These are phyloP conservation scores for Inonotus hispidus DNA, from an alignment of 1,284 basidiomycete species.

Conservation along the genomic window DNA sequence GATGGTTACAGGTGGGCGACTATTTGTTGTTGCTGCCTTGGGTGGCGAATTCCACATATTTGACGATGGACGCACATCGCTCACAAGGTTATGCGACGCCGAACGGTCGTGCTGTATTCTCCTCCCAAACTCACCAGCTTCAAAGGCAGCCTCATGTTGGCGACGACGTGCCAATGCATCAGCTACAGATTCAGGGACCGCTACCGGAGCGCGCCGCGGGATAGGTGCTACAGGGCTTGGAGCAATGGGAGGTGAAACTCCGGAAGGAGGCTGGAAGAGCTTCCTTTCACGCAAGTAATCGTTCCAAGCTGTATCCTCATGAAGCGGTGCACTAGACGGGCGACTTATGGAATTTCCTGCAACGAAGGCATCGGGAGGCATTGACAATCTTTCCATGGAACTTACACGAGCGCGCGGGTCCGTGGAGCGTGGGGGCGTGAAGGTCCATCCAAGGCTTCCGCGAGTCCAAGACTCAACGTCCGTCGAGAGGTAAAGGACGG, in stretches of 20 bases:
- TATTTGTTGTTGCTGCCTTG: slow-evolving; percentile 11
- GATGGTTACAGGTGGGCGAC: slow-evolving; percentile 42
- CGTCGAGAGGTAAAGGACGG: slow-evolving; percentile 62
- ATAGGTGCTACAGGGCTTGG: slow-evolving; percentile 45
- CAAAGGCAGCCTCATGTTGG: slow-evolving; percentile 54
- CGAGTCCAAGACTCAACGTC: slow-evolving; percentile 60
- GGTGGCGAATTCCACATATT: slow-evolving; percentile 7
- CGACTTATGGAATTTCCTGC: slow-evolving; percentile 52
- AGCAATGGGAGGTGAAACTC: slow-evolving; percentile 65
- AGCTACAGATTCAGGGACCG: slow-evolving; percentile 62
- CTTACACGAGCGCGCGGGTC: slow-evolving; percentile 62
- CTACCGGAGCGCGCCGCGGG: slow-evolving; percentile 34
- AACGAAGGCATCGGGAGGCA: slow-evolving; percentile 29
- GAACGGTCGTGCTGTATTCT: slow-evolving; percentile 17
- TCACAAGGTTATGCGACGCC: neutral
- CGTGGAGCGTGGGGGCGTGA: slow-evolving; percentile 58
- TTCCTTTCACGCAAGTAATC: slow-evolving; percentile 74
- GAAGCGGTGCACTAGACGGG: slow-evolving; percentile 65
- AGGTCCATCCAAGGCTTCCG: slow-evolving; percentile 41
- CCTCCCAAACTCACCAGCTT: slow-evolving; percentile 31
- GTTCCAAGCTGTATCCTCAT: slow-evolving; percentile 65
- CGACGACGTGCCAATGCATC: slow-evolving; percentile 68
- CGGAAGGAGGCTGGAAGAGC: slow-evolving; percentile 74
- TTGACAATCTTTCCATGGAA: slow-evolving; percentile 59
- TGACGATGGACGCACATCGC: slow-evolving; percentile 6